Conservation (phyloP, 2,329 filamentous ascomycete species). For the Ramichloridium luteum region DNA sequence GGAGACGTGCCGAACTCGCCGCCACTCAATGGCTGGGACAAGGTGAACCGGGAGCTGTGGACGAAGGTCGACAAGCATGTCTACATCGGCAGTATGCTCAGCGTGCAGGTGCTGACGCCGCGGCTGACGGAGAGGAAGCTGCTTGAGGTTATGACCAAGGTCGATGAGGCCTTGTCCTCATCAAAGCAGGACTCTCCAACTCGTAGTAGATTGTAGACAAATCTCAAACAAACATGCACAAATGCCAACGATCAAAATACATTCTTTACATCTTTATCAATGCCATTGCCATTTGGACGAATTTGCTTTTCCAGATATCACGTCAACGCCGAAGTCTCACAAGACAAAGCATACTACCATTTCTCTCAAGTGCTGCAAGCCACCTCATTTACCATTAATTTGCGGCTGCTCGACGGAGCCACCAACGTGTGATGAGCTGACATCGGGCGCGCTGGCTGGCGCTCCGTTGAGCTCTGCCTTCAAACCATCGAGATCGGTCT, state of each 20-base stretch:
- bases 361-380: no score
- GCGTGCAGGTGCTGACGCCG: conserved; percentile 46
- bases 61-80: conserved; percentile 40
- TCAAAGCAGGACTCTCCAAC: conserved; percentile 2
- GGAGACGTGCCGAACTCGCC: conserved; percentile 31
- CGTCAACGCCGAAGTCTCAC: no score
- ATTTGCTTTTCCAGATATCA: no score
- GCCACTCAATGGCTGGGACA: conserved; percentile 46
- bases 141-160: conserved; percentile 40
- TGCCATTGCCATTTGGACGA: no score
- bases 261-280: no score
- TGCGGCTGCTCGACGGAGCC: no score
- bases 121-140: conserved; percentile 43
- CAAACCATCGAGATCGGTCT: conserved; percentile 16
- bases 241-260: no score
- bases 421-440: no score
- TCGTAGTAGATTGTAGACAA: conserved; percentile 1
- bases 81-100: conserved; percentile 43
- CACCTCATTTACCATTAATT: no score
- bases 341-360: no score
- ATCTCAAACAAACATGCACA: no score
- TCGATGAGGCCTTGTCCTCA: conserved; percentile 34
- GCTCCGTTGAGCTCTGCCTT: conserved; percentile 20
- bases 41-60: conserved; percentile 47
- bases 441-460: conserved; percentile 20